phyloP scores from a whole-genome alignment of 176 grass and related monocot genomes.

The Puccinellia tenuiflora region DNA sequence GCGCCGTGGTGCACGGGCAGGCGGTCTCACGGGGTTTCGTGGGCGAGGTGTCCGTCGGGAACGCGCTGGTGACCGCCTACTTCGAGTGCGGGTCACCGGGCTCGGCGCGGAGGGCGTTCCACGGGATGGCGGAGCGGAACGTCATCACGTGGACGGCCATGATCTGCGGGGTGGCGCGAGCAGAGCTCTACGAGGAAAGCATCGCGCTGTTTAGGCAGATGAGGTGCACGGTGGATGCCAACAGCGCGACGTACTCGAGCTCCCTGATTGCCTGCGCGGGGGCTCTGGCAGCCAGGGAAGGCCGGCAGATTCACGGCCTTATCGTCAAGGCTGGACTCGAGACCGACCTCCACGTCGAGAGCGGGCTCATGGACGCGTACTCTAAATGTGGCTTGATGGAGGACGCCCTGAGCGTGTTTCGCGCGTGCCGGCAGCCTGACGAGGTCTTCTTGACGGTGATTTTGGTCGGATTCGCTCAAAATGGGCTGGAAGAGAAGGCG shows the following conservation, averaged over 20 bases:
- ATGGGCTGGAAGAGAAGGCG: conserved; percentile 58
- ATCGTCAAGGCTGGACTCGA: conserved; percentile 54
- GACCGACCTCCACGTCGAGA: conserved; percentile 52
- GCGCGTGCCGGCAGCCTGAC: conserved; percentile 50
- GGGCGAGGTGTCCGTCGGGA: conserved; percentile 40
- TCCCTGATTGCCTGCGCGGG: conserved; percentile 61
- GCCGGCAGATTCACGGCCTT: conserved; percentile 73
- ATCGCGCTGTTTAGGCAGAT: conserved; percentile 51
- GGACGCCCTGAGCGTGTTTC: conserved; percentile 62
- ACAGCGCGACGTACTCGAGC: conserved; percentile 55
- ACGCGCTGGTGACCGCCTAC: conserved; percentile 64
- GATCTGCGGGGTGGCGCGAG: conserved; percentile 66
- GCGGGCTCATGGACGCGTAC: conserved; percentile 83
- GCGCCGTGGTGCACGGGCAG: conserved; percentile 46
- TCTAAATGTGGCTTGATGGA: conserved; percentile 84
- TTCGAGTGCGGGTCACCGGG: conserved; percentile 37
- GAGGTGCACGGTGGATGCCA: conserved; percentile 46
- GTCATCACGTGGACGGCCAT: conserved; percentile 84
- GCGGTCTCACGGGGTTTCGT: conserved; percentile 36
- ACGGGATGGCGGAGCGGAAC: conserved; percentile 47
- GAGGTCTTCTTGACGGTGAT: conserved; percentile 68
- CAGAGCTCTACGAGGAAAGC: conserved; percentile 42
- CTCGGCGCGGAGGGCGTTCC: conserved; percentile 45
- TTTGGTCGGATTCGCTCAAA: conserved; percentile 79
- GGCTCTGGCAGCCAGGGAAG: conserved; percentile 42